These are phyloP conservation scores for Backusella psychrophila DNA, from an alignment of 192 early-diverging fungal species.

Conservation along the genomic window DNA sequence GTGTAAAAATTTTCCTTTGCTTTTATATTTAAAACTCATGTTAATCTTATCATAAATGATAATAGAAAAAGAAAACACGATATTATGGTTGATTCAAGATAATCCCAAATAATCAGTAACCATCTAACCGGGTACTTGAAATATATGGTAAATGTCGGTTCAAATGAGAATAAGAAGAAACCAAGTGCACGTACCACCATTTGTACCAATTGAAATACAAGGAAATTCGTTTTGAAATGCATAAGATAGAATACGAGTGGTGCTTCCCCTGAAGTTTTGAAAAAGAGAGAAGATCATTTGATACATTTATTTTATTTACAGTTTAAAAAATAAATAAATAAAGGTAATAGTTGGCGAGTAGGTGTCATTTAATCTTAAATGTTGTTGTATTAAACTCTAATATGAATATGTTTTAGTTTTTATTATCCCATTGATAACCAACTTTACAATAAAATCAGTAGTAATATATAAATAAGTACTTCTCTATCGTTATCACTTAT, in stretches of 20 bases:
- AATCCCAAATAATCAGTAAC: not conserved
- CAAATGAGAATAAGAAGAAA: slow-evolving; percentile 1
- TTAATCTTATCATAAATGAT: not conserved
- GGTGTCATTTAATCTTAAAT: not conserved
- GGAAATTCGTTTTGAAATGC: not conserved
- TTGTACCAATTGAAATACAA: not conserved
- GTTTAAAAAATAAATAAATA: not conserved
- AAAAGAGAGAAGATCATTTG: not conserved
- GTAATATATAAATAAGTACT: not conserved
- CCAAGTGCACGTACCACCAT: not conserved
- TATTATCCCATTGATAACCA: too few species aligned
- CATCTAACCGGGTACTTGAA: not conserved
- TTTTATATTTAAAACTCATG: not conserved
- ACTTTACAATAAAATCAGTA: not conserved
- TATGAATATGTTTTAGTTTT: not conserved
- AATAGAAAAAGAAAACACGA: not conserved
- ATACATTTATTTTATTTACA: not conserved
- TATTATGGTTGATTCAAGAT: not conserved
- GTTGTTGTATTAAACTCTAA: not conserved
- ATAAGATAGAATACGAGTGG: not conserved
- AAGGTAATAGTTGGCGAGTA: too few species aligned
- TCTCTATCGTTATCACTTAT: not conserved
- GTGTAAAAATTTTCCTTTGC: not conserved
- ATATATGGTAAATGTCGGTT: not conserved
- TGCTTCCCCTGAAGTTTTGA: not conserved